Conservation (phyloP, 2,329 filamentous ascomycete genomes). For the Xylariaceae sp. region DNA sequence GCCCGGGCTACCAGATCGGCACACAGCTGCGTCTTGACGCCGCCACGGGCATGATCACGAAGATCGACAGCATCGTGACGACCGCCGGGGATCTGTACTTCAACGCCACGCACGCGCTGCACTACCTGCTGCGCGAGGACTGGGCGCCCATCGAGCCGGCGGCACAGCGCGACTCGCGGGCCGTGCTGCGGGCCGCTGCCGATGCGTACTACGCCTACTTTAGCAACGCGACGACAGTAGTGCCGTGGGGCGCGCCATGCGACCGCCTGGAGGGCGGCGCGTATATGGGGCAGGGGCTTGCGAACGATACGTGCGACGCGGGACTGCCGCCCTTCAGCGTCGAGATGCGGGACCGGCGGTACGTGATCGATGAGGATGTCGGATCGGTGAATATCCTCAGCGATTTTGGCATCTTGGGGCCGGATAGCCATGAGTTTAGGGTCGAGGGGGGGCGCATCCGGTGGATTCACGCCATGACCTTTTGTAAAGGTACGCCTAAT, state of each 20-base stretch:
- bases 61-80: constrained; percentile 39
- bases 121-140: constrained; percentile 36
- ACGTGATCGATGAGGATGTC: constrained; percentile 26
- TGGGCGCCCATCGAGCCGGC: constrained; percentile 33
- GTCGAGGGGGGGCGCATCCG: constrained; percentile 23
- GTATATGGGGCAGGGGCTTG: constrained; percentile 33
- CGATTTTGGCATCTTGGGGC: constrained; percentile 26
- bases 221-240: constrained; percentile 30
- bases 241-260: constrained; percentile 45
- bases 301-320: constrained; percentile 36
- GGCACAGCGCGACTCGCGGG: constrained; percentile 32
- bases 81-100: constrained; percentile 40
- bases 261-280: constrained; percentile 38
- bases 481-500: constrained; percentile 17
- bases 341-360: constrained; percentile 24
- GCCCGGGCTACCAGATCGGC: constrained; percentile 33
- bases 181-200: constrained; percentile 34
- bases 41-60: constrained; percentile 19
- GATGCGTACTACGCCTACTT: constrained; percentile 43
- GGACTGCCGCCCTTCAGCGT: constrained; percentile 25
- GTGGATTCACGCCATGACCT: constrained; percentile 31
- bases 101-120: constrained; percentile 41
- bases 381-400: constrained; percentile 25
- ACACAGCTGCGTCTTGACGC: constrained; percentile 36
- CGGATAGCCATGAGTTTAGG: constrained; percentile 28